Percentiles rank a stretch among this genome's conserved stretches.
These are phyloP conservation scores for Sideroxylon spinosum DNA, from an alignment of 179 eudicot genomes.

Conservation along the genomic window DNA sequence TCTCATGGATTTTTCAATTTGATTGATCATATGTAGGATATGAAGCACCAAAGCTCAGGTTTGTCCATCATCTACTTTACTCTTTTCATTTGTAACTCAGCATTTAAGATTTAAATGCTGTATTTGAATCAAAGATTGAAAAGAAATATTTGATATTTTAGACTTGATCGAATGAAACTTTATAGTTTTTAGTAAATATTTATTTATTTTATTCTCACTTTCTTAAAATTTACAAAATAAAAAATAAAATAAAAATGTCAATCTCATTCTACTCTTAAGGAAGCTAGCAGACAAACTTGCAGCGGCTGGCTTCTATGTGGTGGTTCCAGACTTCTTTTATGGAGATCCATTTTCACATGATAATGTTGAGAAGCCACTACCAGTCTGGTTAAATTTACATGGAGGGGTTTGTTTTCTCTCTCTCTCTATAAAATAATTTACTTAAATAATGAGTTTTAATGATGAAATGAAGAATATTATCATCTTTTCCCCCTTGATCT, in stretches of 20 bases:
- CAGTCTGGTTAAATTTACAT: constrained; percentile 31
- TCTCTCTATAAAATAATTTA: not conserved
- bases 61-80: not conserved
- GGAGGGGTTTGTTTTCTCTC: constrained; percentile 21
- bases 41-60: constrained; percentile 17
- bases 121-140: no score
- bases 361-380: constrained; percentile 17
- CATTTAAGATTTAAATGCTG: no score
- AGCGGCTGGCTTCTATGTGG: constrained; percentile 39
- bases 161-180: no score
- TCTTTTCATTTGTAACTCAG: not conserved
- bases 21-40: not conserved
- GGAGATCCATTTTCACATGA: constrained; percentile 34
- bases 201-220: not conserved
- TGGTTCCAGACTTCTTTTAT: constrained; percentile 44
- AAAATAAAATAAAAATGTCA: not conserved
- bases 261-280: constrained; percentile 20
- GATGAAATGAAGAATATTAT: no score
- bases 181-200: no score
- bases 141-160: no score
- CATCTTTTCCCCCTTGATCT: no score
- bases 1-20: not conserved
- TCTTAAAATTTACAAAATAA: no score
- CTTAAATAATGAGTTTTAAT: not conserved
- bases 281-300: constrained; percentile 53